These are phyloP conservation scores for Crithidia thermophila DNA, from an alignment of 208 protist species.

Conservation along the genomic window DNA sequence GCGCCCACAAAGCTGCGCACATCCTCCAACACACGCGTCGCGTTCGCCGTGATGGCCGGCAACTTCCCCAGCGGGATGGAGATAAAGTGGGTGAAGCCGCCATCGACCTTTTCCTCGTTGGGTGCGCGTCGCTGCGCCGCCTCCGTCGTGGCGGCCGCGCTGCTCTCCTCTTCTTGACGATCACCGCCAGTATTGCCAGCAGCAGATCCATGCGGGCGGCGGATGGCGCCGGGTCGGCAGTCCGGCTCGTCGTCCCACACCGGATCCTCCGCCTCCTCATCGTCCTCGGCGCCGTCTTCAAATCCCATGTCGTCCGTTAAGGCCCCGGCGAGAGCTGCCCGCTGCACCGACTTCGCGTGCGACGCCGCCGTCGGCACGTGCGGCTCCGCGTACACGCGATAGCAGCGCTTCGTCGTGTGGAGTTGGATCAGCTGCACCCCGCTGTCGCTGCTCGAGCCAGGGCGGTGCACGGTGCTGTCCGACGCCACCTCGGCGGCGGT, in stretches of 20 bases:
- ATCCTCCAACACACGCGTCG: slow-evolving; percentile 34
- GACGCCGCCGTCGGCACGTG: slow-evolving; percentile 5
- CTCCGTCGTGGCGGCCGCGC: background rate
- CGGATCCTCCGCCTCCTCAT: background rate
- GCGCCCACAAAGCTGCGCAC: slow-evolving; percentile 24
- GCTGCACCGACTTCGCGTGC: background rate
- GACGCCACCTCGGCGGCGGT: background rate
- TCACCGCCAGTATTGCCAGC: background rate
- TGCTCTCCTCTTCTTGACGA: background rate
- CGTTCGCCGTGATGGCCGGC: slow-evolving; percentile 26
- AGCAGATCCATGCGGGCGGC: too few species aligned
- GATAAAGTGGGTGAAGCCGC: slow-evolving; percentile 82
- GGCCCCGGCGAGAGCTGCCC: background rate
- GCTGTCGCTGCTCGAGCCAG: slow-evolving; percentile 26
- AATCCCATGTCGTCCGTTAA: slow-evolving; percentile 3
- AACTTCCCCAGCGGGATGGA: slow-evolving; percentile 73
- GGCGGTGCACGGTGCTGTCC: slow-evolving; percentile 7
- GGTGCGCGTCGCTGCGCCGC: slow-evolving; percentile 16
- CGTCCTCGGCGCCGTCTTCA: slow-evolving; percentile 20
- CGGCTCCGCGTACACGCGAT: slow-evolving; percentile 47
- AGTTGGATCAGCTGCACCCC: slow-evolving; percentile 28
- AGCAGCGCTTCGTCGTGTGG: slow-evolving; percentile 34
- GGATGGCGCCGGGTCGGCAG: slow-evolving; percentile 2
- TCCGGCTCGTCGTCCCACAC: slow-evolving; percentile 19
- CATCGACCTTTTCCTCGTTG: slow-evolving; percentile 7